Conservation (phyloP, 2,329 filamentous ascomycete genomes). For the Paradendryphiella salina region DNA sequence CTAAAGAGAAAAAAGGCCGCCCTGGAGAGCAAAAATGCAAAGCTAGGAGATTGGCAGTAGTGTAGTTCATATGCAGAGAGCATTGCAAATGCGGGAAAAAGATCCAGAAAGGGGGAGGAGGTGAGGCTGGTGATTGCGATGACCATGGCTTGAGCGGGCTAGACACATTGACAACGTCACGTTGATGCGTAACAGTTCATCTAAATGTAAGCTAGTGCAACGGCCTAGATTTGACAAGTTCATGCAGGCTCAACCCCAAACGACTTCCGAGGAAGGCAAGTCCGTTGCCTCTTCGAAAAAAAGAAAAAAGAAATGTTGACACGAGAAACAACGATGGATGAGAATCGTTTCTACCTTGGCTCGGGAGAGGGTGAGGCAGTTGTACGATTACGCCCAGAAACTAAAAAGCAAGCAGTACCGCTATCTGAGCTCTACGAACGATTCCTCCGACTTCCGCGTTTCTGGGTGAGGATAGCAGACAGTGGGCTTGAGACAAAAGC, state of each 20-base stretch:
- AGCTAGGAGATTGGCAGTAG: too few species aligned
- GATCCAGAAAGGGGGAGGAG: too few species aligned
- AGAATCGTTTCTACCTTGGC: not conserved
- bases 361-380: not conserved
- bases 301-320: too few species aligned
- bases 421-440: not conserved
- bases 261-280: too few species aligned
- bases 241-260: not conserved
- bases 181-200: not conserved
- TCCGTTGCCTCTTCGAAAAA: too few species aligned
- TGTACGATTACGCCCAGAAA: not conserved
- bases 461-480: constrained; percentile 1
- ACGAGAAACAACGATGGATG: too few species aligned
- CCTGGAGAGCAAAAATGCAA: too few species aligned
- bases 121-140: too few species aligned
- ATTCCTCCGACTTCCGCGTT: not conserved
- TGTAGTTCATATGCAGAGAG: too few species aligned
- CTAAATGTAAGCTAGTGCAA: not conserved
- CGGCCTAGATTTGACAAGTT: not conserved
- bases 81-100: too few species aligned
- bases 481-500: not conserved
- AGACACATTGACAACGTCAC: not conserved
- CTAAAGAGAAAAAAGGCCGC: too few species aligned
- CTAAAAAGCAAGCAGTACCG: constrained; percentile 8
- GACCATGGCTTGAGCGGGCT: too few species aligned